These are phyloP conservation scores for Penstemon newberryi DNA, from an alignment of 257 asterid genomes.

Conservation along the genomic window DNA sequence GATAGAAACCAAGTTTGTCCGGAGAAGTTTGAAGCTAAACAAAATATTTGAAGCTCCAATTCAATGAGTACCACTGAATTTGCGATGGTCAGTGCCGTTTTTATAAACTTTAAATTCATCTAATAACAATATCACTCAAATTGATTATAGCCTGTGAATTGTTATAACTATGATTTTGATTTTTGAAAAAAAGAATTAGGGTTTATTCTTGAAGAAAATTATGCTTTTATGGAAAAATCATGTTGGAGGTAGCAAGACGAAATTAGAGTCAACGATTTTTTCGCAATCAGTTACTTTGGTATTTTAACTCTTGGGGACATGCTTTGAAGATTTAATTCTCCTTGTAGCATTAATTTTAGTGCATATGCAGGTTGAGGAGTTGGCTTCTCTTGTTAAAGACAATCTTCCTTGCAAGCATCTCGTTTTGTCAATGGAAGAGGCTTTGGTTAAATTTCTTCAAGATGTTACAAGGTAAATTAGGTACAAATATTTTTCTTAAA, in stretches of 20 bases:
- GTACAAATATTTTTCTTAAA: conserved; percentile 22
- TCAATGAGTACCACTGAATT: conserved; percentile 58
- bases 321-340: conserved; percentile 1
- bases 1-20: neutral
- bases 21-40: neutral
- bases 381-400: conserved; percentile 80
- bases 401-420: conserved; percentile 88
- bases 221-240: too few relatives aligned
- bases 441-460: conserved; percentile 64
- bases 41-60: neutral
- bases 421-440: conserved; percentile 75
- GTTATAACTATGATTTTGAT: too few relatives aligned
- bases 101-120: neutral
- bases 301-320: neutral
- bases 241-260: neutral
- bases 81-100: conserved; percentile 53
- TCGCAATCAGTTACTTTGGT: neutral
- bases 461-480: conserved; percentile 62
- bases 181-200: neutral
- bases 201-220: neutral
- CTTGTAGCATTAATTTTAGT: conserved; percentile 8
- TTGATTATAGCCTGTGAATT: neutral
- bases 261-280: neutral
- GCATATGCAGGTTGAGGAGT: conserved; percentile 78
- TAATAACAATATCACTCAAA: too few relatives aligned